Conservation (phyloP, 352 stramenopile species). For the Globisporangium viniferum region DNA sequence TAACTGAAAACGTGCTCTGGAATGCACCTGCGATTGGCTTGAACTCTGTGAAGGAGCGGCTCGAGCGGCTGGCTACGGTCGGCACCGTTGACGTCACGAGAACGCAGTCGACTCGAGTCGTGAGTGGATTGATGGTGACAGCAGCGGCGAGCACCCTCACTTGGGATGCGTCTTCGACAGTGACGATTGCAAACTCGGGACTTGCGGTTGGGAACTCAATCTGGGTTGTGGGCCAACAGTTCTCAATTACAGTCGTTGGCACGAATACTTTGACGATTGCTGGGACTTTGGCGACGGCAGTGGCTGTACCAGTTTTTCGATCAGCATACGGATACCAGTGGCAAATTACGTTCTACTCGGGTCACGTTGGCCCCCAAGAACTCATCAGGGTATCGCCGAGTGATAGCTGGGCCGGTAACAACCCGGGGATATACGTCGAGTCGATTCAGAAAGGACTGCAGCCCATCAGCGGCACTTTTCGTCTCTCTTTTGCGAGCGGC, state of each 20-base stretch:
- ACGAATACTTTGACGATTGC: conserved; percentile 19
- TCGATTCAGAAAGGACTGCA: conserved; percentile 82
- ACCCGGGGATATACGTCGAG: conserved; percentile 83
- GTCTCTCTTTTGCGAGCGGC: conserved; percentile 59
- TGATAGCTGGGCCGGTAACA: conserved; percentile 93
- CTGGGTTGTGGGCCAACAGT: conserved; percentile 50
- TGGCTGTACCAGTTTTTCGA: conserved; percentile 63
- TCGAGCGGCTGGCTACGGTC: conserved; percentile 63
- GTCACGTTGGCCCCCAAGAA: conserved; percentile 83
- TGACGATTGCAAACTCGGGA: conserved; percentile 18
- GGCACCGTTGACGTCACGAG: conserved; percentile 59
- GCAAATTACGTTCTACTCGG: conserved; percentile 70
- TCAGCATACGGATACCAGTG: conserved; percentile 69
- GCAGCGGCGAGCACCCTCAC: conserved; percentile 29
- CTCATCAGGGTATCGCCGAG: conserved; percentile 81
- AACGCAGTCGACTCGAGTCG: conserved; percentile 38
- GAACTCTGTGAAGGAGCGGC: conserved; percentile 64
- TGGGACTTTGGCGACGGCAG: conserved; percentile 15
- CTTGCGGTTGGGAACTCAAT: conserved; percentile 35
- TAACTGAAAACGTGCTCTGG: conserved; percentile 66
- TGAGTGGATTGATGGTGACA: conserved; percentile 36
- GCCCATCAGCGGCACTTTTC: conserved; percentile 92
- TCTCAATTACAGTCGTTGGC: conserved; percentile 23
- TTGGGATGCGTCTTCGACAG: conserved; percentile 23
- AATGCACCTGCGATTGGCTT: conserved; percentile 49